A percentile compares a stretch with the other conserved stretches of the same genome.
Conservation (phyloP, 2,329 filamentous ascomycete genomes). For the Malbranchea zuffiana region DNA sequence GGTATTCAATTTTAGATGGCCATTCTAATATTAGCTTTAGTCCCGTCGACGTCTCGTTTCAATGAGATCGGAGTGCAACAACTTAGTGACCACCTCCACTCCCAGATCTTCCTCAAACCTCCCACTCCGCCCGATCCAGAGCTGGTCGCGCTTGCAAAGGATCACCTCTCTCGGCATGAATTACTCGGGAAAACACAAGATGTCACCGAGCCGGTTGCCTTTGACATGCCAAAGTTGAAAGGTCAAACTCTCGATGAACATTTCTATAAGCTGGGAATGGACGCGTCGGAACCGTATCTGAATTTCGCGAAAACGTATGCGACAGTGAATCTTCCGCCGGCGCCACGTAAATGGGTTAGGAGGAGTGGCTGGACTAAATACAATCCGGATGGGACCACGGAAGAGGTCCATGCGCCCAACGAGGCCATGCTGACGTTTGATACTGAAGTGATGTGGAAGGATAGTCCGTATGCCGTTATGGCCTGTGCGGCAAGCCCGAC, state of each 20-base stretch:
- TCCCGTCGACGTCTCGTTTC: slow-evolving; percentile 52
- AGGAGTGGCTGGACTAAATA: slow-evolving; percentile 95
- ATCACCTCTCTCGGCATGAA: slow-evolving; percentile 77
- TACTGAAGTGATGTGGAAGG: slow-evolving; percentile 93
- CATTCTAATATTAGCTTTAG: slow-evolving; percentile 17
- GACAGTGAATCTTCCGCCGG: slow-evolving; percentile 45
- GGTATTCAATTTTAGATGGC: not conserved
- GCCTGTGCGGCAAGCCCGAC: slow-evolving; percentile 82
- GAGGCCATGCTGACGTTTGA: slow-evolving; percentile 83
- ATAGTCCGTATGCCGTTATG: slow-evolving; percentile 89
- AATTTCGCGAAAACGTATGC: slow-evolving; percentile 64
- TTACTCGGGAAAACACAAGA: slow-evolving; percentile 85
- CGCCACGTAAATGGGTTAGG: slow-evolving; percentile 61
- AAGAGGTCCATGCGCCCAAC: slow-evolving; percentile 63
- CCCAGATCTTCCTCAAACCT: slow-evolving; percentile 63
- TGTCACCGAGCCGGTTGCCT: slow-evolving; percentile 60
- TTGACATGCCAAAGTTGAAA: slow-evolving; percentile 70
- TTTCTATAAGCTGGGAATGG: slow-evolving; percentile 76
- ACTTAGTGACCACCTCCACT: slow-evolving; percentile 69
- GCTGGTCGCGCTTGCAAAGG: slow-evolving; percentile 66
- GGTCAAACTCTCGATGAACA: slow-evolving; percentile 83
- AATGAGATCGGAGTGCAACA: slow-evolving; percentile 95
- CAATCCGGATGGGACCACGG: slow-evolving; percentile 58
- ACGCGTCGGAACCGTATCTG: slow-evolving; percentile 78
- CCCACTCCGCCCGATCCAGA: slow-evolving; percentile 50